A percentile compares a stretch with the other conserved stretches of the same genome.
These are phyloP conservation scores for Yamadazyma paraphyllophila DNA, from an alignment of 805 yeast species.

Conservation along the genomic window DNA sequence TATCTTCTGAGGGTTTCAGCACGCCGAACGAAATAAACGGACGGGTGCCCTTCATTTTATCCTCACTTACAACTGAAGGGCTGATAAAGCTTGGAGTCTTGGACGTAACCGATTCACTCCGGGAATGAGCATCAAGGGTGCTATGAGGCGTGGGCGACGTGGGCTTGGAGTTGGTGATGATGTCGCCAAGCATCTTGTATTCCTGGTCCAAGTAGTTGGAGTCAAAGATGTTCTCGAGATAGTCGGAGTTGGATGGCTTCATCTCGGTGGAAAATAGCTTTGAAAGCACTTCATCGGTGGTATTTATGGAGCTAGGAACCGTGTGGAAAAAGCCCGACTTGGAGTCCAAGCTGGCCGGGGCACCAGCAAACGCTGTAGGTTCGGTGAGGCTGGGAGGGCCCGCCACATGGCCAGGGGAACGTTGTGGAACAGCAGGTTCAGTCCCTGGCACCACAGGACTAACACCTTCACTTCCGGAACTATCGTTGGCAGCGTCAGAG, in stretches of 20 bases:
- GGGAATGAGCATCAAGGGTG: background rate
- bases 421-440: background rate
- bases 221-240: constrained; percentile 23
- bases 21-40: constrained; percentile 44
- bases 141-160: constrained; percentile 26
- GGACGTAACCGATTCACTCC: background rate
- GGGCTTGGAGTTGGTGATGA: constrained; percentile 39
- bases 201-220: constrained; percentile 51
- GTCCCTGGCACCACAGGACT: background rate
- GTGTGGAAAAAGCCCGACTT: background rate
- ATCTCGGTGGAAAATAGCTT: constrained; percentile 19
- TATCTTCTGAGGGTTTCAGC: constrained; percentile 4
- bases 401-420: background rate
- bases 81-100: constrained; percentile 8
- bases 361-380: background rate
- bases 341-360: background rate
- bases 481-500: background rate
- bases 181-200: constrained; percentile 51
- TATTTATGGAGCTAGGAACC: constrained; percentile 19
- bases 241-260: constrained; percentile 12
- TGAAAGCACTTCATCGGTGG: constrained; percentile 28
- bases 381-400: no score
- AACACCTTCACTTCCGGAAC: constrained; percentile 1
- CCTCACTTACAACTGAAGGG: constrained; percentile 7
- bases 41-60: constrained; percentile 26